Evolutionary conservation across 169 alveolate species (phyloP).

Genomic region (Eimeria praecox): DNA sequence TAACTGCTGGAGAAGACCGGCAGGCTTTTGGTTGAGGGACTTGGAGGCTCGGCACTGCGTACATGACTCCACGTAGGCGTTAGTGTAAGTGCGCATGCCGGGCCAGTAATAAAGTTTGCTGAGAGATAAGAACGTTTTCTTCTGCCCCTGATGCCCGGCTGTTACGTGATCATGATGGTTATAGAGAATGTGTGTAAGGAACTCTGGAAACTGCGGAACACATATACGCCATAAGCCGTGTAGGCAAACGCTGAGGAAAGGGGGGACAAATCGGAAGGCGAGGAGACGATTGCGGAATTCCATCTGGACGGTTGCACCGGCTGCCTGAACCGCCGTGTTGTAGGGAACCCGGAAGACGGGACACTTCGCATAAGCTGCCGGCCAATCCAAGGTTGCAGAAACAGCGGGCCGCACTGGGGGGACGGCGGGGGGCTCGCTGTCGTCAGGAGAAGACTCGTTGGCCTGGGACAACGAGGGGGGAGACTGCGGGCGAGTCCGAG

Average conservation of each 20-base stretch:
- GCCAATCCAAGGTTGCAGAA: neutral
- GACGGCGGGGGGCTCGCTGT: neutral
- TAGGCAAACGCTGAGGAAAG: neutral
- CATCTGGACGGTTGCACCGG: neutral
- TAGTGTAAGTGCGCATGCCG: neutral
- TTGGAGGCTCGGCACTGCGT: neutral
- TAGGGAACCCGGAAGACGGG: neutral
- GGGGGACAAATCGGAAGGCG: neutral
- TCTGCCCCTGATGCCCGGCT: neutral
- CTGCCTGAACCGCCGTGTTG: neutral
- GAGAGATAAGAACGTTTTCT: neutral
- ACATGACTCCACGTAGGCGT: constrained; percentile 7
- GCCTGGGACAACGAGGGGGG: neutral
- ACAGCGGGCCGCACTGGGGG: neutral
- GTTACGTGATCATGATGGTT: neutral
- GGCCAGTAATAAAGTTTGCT: neutral
- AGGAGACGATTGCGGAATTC: neutral
- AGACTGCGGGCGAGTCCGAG: neutral
- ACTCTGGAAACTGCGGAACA: neutral
- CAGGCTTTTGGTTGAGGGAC: neutral
- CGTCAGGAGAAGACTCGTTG: neutral
- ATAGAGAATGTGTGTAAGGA: neutral
- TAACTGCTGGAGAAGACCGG: constrained; percentile 4
- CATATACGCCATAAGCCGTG: constrained; percentile 17
- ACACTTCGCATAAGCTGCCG: neutral